Conservation (phyloP, 805 yeast species). For the Candida insectalens region DNA sequence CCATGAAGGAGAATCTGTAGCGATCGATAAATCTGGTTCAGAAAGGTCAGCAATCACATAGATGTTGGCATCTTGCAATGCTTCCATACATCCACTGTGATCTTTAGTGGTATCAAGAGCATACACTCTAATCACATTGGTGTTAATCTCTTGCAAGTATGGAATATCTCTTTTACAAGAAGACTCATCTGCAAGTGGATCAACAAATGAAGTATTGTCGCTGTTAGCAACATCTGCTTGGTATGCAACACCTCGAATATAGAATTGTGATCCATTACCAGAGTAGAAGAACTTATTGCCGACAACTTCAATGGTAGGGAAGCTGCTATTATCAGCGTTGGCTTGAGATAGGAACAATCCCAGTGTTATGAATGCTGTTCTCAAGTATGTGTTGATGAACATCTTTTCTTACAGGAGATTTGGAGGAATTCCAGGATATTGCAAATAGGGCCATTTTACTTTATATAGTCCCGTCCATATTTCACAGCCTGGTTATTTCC, state of each 20-base stretch:
- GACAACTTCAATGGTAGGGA: slow-evolving; percentile 60
- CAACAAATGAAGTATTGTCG: slow-evolving; percentile 39
- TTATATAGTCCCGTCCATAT: too few relatives aligned
- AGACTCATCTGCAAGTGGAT: slow-evolving; percentile 57
- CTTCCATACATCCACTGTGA: slow-evolving; percentile 60
- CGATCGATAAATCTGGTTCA: slow-evolving; percentile 53
- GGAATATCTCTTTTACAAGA: slow-evolving; percentile 70
- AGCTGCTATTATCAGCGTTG: slow-evolving; percentile 16
- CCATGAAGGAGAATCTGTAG: slow-evolving; percentile 60
- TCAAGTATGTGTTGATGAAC: slow-evolving; percentile 26
- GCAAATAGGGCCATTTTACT: too few relatives aligned
- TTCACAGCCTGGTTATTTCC: too few relatives aligned
- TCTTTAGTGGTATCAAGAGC: slow-evolving; percentile 57
- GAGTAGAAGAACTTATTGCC: slow-evolving; percentile 74
- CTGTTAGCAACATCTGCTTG: slow-evolving; percentile 55
- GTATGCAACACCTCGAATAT: slow-evolving; percentile 71
- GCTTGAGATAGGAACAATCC: slow-evolving; percentile 21
- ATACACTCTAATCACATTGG: slow-evolving; percentile 70
- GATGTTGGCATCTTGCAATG: slow-evolving; percentile 65
- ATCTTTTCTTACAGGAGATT: slow-evolving; percentile 11
- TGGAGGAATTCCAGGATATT: too few relatives aligned
- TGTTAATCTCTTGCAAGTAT: slow-evolving; percentile 47
- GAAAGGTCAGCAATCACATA: slow-evolving; percentile 75
- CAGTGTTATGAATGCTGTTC: slow-evolving; percentile 18
- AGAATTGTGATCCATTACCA: slow-evolving; percentile 73